Conservation (phyloP, 495 filamentous ascomycete genomes). For the Pseudotulostoma volvatum region DNA sequence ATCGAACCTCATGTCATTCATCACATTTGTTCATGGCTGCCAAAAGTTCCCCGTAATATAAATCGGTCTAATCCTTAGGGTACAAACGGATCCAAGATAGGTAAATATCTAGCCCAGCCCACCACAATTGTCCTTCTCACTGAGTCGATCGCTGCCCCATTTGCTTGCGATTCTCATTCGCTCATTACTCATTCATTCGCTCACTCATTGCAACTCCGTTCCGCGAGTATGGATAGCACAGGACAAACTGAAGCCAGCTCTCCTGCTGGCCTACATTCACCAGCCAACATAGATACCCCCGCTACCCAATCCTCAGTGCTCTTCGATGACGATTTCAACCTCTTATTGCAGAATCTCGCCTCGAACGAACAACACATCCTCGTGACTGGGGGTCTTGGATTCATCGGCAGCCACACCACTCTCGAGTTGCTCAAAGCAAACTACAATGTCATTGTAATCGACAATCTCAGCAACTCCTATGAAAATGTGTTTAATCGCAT, state of each 20-base stretch:
- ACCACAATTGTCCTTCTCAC: not conserved
- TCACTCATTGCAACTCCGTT: too few relatives aligned
- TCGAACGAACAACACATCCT: conserved; percentile 30
- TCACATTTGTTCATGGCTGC: too few relatives aligned
- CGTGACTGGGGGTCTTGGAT: conserved; percentile 49
- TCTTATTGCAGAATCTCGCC: conserved; percentile 21
- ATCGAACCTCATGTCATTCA: too few relatives aligned
- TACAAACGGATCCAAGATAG: too few relatives aligned
- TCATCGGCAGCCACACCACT: conserved; percentile 49
- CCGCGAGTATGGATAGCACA: not conserved
- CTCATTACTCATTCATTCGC: too few relatives aligned
- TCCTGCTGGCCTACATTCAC: not conserved
- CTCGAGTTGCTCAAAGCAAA: conserved; percentile 44
- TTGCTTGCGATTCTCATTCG: not conserved
- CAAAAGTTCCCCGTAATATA: too few relatives aligned
- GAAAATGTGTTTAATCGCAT: conserved; percentile 37
- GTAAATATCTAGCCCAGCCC: too few relatives aligned
- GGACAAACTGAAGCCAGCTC: not conserved
- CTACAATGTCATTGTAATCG: conserved; percentile 48
- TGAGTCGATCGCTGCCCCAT: not conserved
- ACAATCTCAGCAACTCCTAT: conserved; percentile 47
- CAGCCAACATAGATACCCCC: conserved; percentile 15
- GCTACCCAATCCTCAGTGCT: conserved; percentile 25
- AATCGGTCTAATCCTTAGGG: too few relatives aligned
- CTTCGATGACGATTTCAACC: conserved; percentile 24